phyloP scores from a whole-genome alignment of 140 eudicot genomes.

The Cichorium intybus region DNA sequence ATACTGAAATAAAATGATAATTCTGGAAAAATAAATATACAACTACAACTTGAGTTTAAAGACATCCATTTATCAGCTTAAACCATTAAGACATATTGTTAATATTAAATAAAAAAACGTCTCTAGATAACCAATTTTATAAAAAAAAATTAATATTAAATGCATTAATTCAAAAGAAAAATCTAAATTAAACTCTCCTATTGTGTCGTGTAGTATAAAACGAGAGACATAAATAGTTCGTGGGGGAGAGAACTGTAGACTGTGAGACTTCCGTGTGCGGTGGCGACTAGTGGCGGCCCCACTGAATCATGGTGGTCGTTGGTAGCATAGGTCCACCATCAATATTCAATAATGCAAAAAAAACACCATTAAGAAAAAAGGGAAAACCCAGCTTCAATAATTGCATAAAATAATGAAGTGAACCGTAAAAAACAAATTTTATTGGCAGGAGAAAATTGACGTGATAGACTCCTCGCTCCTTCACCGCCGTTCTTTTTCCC shows the following conservation, averaged over 20 bases:
- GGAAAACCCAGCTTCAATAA: conserved; percentile 1
- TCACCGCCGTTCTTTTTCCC: conserved; percentile 27
- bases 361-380: background rate
- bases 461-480: background rate
- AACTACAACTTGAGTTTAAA: no score
- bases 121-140: no score
- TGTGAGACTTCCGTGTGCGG: background rate
- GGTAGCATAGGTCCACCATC: background rate
- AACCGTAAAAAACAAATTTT: background rate
- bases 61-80: no score
- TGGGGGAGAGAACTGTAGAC: background rate
- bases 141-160: no score
- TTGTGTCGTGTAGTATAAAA: background rate
- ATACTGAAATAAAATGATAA: no score
- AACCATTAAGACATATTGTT: no score
- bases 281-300: conserved; percentile 3
- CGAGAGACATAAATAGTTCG: background rate
- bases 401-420: conserved; percentile 4
- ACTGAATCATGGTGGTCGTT: background rate
- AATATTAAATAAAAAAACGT: no score
- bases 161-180: no score
- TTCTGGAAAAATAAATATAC: no score
- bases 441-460: background rate
- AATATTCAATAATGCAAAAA: no score
- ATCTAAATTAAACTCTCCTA: no score